Base-by-base conservation (phyloP, 2,329 filamentous ascomycete species). In the Mycogone perniciosa region DNA sequence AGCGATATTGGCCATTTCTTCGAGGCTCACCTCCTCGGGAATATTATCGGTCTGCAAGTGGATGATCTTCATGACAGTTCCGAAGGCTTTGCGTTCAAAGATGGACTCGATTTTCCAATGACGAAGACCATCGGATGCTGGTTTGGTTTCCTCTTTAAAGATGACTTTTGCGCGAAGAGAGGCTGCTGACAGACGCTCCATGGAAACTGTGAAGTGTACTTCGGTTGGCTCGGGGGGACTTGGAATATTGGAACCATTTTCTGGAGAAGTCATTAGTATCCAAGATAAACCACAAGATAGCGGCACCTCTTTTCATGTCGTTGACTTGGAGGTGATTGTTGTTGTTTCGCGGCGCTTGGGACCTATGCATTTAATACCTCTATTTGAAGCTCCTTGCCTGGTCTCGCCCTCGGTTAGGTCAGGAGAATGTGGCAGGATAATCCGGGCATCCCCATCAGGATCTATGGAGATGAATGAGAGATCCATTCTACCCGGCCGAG, bases 41-140 rank as follows among this genome's bases (percentile, higher is more conserved):
- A 55, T 35, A 1, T 48, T 10, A 1, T 49, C 43, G 2, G 48
- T 53, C 13, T 60, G 43, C 7, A 46, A 48, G 13, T 60, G 58
- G 4, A 60, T 44, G 31, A 59, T 57, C 11, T 38, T 52, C 51
- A 60, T 45, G 2, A 57, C 52, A 3, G 53, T 50, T 30, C 51
- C 31, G n/a, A 59, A 60, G 4, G 57, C 55, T 31, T 31, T 41
- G 7, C 52, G 47, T 10, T 57, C 48, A n/a, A 60, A 60, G 2
- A 56, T 34, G 6, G 52, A 47, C 34, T 53, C 55, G 31, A 60
- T 50, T 30, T 44, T 37, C 56, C 52, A 57, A 34, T 53, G 50
- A 27, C 44, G 41, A 27, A 54, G 50, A 20, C 52, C 54, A 27
- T 57, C 52, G 2, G 41, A 34, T 8, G 38, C 41, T 5, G 37